Base-by-base conservation (phyloP, 257 asterid genomes). In the Ballota nigra region DNA sequence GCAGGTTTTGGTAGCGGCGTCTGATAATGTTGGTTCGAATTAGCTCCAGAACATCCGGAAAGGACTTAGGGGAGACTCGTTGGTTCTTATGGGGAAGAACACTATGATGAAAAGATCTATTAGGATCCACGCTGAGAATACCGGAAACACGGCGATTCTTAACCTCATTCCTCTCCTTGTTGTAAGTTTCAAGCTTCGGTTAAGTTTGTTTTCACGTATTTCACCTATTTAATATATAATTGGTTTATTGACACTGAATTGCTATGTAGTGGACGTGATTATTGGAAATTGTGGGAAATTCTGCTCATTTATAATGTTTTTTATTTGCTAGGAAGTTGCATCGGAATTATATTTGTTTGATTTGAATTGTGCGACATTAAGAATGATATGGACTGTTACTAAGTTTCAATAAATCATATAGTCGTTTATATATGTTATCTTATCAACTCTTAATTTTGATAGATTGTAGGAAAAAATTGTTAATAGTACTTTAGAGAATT, bases 71-170 rank as follows among this genome's bases (percentile, higher is more conserved):
- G 99, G 98, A 0, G 91, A 95, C 24, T 92, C 99, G 2, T 77
- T 86, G 1, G 95, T 95, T 33, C 90, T 95, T 10, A 95, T 95
- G 98, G 99, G 99, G 19, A 95, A 95, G 78, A 95, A 95, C 45
- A 95, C 99, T 10, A 87, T 95, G 99, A 95, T 95, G 95, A 95
- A 95, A 94, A 86, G 96, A 83, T 74, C 85, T 3, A 72, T 95
- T 11, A 78, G 96, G 26, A 89, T 89, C 26, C 98, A 95, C 57
- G 82, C 93, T 43, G 99, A 91, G 36, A 89, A 94, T 29, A 85
- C 97, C 8, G 98, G 95, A 9, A 89, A 92, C 77, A 49, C 74
- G 0, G 81, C 87, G 7, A 85, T 86, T 16, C 93, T 92, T 19
- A 92, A 84, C 61, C 87, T 95, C 29, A 87, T 95, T 47, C 97